Conservation (phyloP, 2,329 filamentous ascomycete species). For the Penicillium sp. region DNA sequence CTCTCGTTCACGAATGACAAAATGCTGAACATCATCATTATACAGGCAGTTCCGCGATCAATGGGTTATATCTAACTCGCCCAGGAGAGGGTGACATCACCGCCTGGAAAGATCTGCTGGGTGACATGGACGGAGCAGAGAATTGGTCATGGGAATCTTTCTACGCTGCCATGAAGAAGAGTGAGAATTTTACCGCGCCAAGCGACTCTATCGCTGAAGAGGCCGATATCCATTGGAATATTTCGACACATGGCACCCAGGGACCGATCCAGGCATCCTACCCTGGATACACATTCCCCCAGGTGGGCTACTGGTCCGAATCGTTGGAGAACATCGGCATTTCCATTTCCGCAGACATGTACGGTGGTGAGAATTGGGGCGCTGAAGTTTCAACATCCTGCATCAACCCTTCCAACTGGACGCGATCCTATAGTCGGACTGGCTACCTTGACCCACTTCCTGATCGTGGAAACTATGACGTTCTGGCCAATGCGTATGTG, state of each 20-base stretch:
- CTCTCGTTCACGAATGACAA: not conserved
- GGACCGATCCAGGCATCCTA: constrained; percentile 29
- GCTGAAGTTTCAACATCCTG: constrained; percentile 35
- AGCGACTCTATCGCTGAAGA: constrained; percentile 19
- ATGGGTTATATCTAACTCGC: constrained; percentile 36
- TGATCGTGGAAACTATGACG: constrained; percentile 34
- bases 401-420: constrained; percentile 38
- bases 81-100: constrained; percentile 35
- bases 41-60: constrained; percentile 37
- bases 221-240: constrained; percentile 26
- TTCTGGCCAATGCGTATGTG: constrained; percentile 32
- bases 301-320: constrained; percentile 27
- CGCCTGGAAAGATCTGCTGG: constrained; percentile 34
- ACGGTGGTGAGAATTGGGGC: constrained; percentile 32
- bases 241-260: constrained; percentile 19
- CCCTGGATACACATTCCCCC: constrained; percentile 29
- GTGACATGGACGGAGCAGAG: constrained; percentile 35
- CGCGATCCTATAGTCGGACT: constrained; percentile 35
- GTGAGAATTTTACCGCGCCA: constrained; percentile 26
- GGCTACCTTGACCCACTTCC: constrained; percentile 37
- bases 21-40: not conserved
- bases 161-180: constrained; percentile 35
- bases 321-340: constrained; percentile 27
- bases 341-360: constrained; percentile 28
- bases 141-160: constrained; percentile 38